Evolutionary conservation across 2,329 filamentous ascomycete species (phyloP), one percentile per base, ranked within the genome.

Genomic region (Esteya vermicola): DNA sequence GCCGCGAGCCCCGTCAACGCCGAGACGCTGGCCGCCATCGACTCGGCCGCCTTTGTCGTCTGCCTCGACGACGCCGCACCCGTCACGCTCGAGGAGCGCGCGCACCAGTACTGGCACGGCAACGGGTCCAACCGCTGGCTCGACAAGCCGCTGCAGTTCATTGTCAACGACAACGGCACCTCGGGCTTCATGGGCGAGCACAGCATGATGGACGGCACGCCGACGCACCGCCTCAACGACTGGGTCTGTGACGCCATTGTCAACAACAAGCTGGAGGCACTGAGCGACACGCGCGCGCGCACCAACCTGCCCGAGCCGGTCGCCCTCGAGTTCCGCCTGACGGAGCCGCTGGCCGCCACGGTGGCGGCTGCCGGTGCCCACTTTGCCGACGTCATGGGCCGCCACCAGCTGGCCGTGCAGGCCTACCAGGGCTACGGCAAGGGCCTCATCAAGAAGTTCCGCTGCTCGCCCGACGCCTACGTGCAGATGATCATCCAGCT

Each of bases 181-280:
- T 83, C 91, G 3, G 91, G 91, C 45, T 98, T 98, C 71, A 89
- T 86, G 72, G 91, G 91, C 54, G 91, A 98, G 65, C 91, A 98
- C 71, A 93, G 84, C 53, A 96, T 98, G 91, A 98, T 98, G 93
- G 91, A 98, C 57, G 91, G 93, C 48, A 98, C 91, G 7, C 88
- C 93, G 1, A 98, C 93, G 3, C 91, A 96, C 63, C 81, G 93
- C 33, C 72, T 98, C 14, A 98, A 95, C 60, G 91, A 98, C 70
- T 91, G 86, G 55, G 73, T 93, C 56, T 93, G 89, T 65, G 78
- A 83, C 57, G 73, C 84, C 54, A 95, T 96, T 59, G 88, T 94
- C 64, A 80, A 81, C 65, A 89, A 94, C 65, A 93, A 91, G 59
- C 77, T 98, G 43, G 86, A 95, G 18, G 26, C 26, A 61, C 84